These are phyloP conservation scores for Pulveroboletus sp. DNA, from an alignment of 768 basidiomycete genomes.

Conservation along the genomic window DNA sequence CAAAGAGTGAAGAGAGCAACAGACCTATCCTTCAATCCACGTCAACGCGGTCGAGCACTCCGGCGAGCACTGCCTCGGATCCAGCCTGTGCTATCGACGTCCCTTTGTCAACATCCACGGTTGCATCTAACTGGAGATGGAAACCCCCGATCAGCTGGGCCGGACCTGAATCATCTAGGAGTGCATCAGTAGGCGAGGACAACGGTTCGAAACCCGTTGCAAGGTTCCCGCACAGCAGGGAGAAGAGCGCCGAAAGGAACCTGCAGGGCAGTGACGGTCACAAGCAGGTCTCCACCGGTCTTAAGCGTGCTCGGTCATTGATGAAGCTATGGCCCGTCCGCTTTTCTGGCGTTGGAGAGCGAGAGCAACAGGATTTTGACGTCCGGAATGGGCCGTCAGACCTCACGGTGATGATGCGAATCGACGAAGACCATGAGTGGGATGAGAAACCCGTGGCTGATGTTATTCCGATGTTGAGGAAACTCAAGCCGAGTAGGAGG, in stretches of 20 bases:
- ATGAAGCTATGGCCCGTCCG: background rate
- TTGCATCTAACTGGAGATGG: conserved; percentile 10
- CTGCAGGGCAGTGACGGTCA: background rate
- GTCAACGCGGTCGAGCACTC: background rate
- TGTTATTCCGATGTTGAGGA: conserved; percentile 28
- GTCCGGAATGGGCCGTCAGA: background rate
- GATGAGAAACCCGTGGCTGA: conserved; percentile 23
- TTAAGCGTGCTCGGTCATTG: background rate
- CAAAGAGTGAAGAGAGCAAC: background rate
- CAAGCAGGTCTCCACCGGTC: background rate
- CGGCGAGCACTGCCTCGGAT: background rate
- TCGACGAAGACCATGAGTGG: conserved; percentile 12
- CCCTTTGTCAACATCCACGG: background rate
- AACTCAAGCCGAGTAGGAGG: conserved; percentile 17
- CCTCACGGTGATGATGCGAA: conserved; percentile 14
- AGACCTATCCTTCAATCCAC: background rate
- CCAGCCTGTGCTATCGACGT: background rate
- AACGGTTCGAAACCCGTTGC: background rate
- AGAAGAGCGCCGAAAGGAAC: background rate
- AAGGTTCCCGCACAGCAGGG: background rate
- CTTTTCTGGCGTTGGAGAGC: background rate
- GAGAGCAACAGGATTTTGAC: background rate
- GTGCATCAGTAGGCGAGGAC: background rate
- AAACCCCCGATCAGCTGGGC: conserved; percentile 23
- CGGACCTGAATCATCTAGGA: conserved; percentile 17